Percentiles rank a stretch among this genome's conserved stretches.
phyloP scores from a whole-genome alignment of 345 rosid genomes.

The Camelina laxa region DNA sequence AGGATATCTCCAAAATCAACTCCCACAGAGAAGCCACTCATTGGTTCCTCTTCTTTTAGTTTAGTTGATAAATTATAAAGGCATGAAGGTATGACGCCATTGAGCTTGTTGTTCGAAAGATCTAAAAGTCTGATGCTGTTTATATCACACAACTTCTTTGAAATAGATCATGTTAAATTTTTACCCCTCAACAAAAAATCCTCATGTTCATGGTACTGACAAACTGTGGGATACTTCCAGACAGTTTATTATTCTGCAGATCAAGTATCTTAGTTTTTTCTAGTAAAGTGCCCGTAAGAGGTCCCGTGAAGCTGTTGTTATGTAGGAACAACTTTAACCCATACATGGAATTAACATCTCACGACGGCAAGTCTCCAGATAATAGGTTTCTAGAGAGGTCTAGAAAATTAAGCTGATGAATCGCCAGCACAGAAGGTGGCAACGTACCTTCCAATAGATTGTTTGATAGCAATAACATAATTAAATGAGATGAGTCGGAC shows the following conservation, averaged over 20 bases:
- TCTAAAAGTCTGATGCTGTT: not conserved
- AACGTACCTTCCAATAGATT: not conserved
- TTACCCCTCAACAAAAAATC: not conserved
- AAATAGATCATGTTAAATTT: not conserved
- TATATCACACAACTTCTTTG: not conserved
- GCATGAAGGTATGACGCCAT: constrained; percentile 3
- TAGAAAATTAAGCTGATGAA: not conserved
- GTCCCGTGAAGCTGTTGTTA: not conserved
- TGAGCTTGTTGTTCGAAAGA: constrained; percentile 3
- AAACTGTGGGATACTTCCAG: not conserved
- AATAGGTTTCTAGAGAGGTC: not conserved
- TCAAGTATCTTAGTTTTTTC: not conserved
- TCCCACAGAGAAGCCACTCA: too few relatives aligned
- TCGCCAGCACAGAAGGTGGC: not conserved
- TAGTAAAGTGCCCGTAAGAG: not conserved
- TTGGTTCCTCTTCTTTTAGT: not conserved
- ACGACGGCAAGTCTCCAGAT: not conserved
- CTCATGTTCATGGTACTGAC: not conserved
- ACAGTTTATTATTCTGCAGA: not conserved
- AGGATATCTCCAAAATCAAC: too few relatives aligned
- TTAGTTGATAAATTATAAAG: not conserved
- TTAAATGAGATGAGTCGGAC: not conserved
- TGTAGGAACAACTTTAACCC: not conserved
- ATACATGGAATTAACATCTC: fast-evolving
- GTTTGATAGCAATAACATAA: not conserved